These are phyloP conservation scores for Botryotinia globosa DNA, from an alignment of 2,329 filamentous ascomycete species.

Conservation along the genomic window DNA sequence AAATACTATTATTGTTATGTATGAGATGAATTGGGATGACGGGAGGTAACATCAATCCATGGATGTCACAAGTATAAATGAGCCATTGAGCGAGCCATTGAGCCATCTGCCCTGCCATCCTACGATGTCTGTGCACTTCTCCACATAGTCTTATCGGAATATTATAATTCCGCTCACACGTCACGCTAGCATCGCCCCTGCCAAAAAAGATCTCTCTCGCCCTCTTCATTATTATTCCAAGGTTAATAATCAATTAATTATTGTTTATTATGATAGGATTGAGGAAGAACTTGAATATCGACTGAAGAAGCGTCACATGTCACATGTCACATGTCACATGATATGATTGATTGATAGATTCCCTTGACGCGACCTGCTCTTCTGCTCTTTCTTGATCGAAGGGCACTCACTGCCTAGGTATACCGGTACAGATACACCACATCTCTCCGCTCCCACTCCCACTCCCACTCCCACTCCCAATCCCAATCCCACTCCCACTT, in stretches of 20 bases:
- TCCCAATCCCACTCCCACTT: background rate
- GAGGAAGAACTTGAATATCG: background rate
- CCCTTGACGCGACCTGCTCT: background rate
- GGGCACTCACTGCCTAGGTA: background rate
- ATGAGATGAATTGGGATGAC: background rate
- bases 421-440: too few relatives aligned
- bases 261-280: too few relatives aligned
- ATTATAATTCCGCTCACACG: background rate
- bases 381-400: background rate
- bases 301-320: background rate
- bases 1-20: background rate
- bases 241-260: too few relatives aligned
- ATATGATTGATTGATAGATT: background rate
- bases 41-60: background rate
- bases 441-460: background rate
- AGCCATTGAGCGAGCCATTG: background rate
- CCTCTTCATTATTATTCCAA: too few relatives aligned
- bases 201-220: background rate
- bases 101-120: background rate
- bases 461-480: background rate
- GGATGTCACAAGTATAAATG: too few relatives aligned
- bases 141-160: background rate
- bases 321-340: background rate
- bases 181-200: background rate
- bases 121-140: background rate